Percentiles rank a stretch among this genome's conserved stretches.
Evolutionary conservation across 1,284 basidiomycete species (phyloP).

Genomic region (Pseudomicrostroma phylloplanum): DNA sequence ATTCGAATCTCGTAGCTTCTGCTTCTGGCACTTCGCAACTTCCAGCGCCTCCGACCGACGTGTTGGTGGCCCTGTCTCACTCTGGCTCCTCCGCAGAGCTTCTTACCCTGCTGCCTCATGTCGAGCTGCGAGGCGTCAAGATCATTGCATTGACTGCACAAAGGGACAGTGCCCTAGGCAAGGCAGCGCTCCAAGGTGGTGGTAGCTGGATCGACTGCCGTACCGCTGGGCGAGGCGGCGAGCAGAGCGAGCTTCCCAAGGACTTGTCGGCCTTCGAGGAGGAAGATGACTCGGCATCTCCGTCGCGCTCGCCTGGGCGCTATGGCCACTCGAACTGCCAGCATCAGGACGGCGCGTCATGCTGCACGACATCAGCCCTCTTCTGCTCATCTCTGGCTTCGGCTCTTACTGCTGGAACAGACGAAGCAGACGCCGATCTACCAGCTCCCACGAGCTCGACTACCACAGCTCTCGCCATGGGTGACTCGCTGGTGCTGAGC

Average conservation of each 20-base stretch:
- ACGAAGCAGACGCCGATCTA: constrained; percentile 16
- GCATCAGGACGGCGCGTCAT: background rate
- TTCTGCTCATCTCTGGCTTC: background rate
- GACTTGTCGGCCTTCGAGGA: background rate
- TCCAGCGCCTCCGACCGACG: constrained; percentile 43
- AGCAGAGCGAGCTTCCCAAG: background rate
- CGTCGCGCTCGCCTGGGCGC: background rate
- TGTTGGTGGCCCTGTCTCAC: constrained; percentile 51
- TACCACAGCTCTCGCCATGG: constrained; percentile 51
- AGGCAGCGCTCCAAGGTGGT: constrained; percentile 27
- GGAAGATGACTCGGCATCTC: background rate
- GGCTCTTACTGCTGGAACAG: background rate
- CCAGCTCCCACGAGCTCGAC: constrained; percentile 52
- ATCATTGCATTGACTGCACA: constrained; percentile 50
- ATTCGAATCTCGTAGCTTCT: background rate
- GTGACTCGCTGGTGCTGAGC: constrained; percentile 50
- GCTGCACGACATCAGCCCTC: background rate
- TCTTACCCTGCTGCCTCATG: constrained; percentile 47
- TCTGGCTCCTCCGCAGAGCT: constrained; percentile 52
- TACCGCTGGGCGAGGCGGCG: constrained; percentile 16
- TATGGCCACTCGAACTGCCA: background rate
- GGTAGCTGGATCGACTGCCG: constrained; percentile 48
- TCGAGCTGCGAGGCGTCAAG: constrained; percentile 40
- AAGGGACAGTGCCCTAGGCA: constrained; percentile 43
- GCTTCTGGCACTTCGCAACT: background rate